Percentiles rank a stretch among this genome's conserved stretches.
phyloP scores from a whole-genome alignment of 495 filamentous ascomycete genomes.

The Xylaria flabelliformis region DNA sequence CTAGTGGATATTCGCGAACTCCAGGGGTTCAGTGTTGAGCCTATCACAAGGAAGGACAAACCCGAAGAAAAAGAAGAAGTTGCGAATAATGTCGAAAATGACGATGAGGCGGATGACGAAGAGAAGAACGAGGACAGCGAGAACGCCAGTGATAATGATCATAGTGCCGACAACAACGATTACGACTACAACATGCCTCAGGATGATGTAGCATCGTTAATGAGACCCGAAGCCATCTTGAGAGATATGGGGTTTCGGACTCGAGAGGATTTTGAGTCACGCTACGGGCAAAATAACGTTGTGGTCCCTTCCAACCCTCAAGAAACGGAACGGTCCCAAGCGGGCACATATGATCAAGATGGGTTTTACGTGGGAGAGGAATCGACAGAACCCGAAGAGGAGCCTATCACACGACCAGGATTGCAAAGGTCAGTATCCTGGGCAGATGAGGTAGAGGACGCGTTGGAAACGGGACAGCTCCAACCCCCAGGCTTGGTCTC shows the following conservation, averaged over 20 bases:
- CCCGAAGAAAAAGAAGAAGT: not conserved
- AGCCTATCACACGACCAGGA: not conserved
- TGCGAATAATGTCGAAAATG: not conserved
- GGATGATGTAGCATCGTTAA: no score
- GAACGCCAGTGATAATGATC: no score
- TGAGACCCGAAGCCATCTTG: no score
- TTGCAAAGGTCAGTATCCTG: not conserved
- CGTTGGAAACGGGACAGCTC: not conserved
- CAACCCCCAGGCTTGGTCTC: not conserved
- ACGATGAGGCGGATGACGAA: not conserved
- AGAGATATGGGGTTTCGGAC: no score
- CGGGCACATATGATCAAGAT: not conserved
- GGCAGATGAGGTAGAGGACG: not conserved
- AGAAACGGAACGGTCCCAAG: not conserved
- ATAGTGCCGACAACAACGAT: not conserved
- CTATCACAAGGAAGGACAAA: not conserved
- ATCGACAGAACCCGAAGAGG: not conserved
- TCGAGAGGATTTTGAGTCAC: no score
- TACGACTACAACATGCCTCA: not conserved
- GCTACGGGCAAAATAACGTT: no score
- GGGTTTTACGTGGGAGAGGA: not conserved
- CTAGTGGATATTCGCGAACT: not conserved
- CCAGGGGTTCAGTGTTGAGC: slow-evolving; percentile 8
- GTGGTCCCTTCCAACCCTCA: not conserved
- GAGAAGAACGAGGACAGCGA: no score